These are phyloP conservation scores for Moesziomyces parantarcticus DNA, from an alignment of 1,284 basidiomycete species.

Conservation along the genomic window DNA sequence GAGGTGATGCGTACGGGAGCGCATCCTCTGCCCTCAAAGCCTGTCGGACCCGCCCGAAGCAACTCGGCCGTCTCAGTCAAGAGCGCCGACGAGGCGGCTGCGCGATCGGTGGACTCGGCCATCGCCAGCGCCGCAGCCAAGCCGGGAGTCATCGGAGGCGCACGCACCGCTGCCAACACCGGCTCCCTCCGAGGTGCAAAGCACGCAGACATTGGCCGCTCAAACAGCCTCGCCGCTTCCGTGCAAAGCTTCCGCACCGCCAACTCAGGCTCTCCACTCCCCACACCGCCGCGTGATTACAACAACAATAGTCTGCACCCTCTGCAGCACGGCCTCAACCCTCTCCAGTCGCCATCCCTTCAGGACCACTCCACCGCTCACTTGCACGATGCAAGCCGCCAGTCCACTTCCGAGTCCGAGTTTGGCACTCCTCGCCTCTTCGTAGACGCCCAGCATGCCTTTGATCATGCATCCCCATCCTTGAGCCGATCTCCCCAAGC, in stretches of 20 bases:
- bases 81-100: slow-evolving; percentile 23
- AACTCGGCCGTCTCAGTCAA: slow-evolving; percentile 24
- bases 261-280: slow-evolving; percentile 35
- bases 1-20: slow-evolving; percentile 23
- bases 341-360: slow-evolving; percentile 27
- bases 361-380: slow-evolving; percentile 7
- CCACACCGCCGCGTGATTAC: slow-evolving; percentile 2
- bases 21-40: slow-evolving; percentile 43
- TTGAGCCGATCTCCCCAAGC: slow-evolving; percentile 16
- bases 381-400: slow-evolving; percentile 14
- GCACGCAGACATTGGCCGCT: slow-evolving; percentile 23
- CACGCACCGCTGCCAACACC: slow-evolving; percentile 4
- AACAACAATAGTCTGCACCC: neutral
- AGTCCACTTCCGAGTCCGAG: slow-evolving; percentile 28
- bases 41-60: slow-evolving; percentile 23
- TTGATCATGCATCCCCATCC: slow-evolving; percentile 13
- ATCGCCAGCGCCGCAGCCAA: slow-evolving; percentile 11
- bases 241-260: slow-evolving; percentile 38
- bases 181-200: slow-evolving; percentile 3
- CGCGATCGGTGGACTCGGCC: slow-evolving; percentile 32
- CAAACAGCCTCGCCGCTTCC: slow-evolving; percentile 47
- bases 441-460: slow-evolving; percentile 39
- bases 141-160: slow-evolving; percentile 29
- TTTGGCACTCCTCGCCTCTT: slow-evolving; percentile 42
- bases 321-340: slow-evolving; percentile 3